Evolutionary conservation across 2,329 filamentous ascomycete species (phyloP).

Genomic region (Lasiodiplodia sp.): DNA sequence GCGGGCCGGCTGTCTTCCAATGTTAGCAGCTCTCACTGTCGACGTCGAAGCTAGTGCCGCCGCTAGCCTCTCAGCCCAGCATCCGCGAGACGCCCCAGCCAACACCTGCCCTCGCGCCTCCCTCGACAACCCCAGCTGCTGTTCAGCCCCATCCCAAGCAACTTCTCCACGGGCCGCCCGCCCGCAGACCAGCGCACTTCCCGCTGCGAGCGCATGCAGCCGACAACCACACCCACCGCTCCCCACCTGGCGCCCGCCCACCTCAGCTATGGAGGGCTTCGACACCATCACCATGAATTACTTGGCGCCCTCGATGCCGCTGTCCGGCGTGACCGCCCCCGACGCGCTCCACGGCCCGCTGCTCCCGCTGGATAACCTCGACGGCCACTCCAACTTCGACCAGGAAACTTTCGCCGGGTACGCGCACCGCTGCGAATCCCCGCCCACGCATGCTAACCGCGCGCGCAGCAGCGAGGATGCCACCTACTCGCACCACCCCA

Average conservation of each 20-base stretch:
- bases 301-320: constrained; percentile 63
- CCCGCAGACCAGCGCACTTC: constrained; percentile 39
- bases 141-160: constrained; percentile 26
- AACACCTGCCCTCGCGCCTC: constrained; percentile 20
- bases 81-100: constrained; percentile 14
- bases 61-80: constrained; percentile 12
- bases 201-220: constrained; percentile 33
- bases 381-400: constrained; percentile 67
- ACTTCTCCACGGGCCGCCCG: constrained; percentile 28
- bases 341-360: constrained; percentile 49
- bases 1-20: constrained; percentile 9
- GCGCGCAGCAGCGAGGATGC: constrained; percentile 58
- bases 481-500: constrained; percentile 53
- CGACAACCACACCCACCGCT: constrained; percentile 29
- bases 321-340: constrained; percentile 58
- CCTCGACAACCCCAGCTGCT: constrained; percentile 20
- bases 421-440: constrained; percentile 35
- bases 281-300: constrained; percentile 70
- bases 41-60: constrained; percentile 13
- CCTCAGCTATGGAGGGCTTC: constrained; percentile 60
- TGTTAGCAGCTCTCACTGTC: constrained; percentile 3
- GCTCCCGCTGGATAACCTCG: constrained; percentile 61
- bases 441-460: constrained; percentile 41
- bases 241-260: constrained; percentile 36
- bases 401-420: constrained; percentile 68